A percentile compares a stretch with the other conserved stretches of the same genome.
Evolutionary conservation across 164 flowering plant species (phyloP).

Genomic region (Macadamia tetraphylla): DNA sequence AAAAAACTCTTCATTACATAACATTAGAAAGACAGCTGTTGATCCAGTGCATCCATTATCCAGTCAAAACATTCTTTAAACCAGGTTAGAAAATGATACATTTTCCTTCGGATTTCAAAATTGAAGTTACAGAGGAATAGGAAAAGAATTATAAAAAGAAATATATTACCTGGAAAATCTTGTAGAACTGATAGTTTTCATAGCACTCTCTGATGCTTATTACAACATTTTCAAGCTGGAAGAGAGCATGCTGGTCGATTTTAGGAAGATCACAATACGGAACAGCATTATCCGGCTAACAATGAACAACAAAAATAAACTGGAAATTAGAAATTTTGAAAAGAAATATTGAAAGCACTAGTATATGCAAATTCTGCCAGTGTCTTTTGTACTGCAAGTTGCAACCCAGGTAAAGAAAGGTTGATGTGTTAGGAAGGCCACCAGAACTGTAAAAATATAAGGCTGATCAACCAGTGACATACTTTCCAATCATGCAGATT

Average conservation of each 20-base stretch:
- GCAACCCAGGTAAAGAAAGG: no score
- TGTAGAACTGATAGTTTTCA: constrained; percentile 85
- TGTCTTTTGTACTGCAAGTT: no score
- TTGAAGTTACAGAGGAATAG: not conserved
- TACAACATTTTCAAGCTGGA: constrained; percentile 83
- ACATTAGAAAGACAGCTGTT: no score
- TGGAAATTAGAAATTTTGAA: not conserved
- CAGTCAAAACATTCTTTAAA: not conserved
- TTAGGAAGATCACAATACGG: constrained; percentile 60
- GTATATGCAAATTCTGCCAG: no score
- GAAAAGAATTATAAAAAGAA: not conserved
- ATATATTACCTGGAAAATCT: constrained; percentile 75
- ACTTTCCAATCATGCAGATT: constrained; percentile 98
- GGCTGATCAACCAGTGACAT: constrained; percentile 20
- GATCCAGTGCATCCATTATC: not conserved
- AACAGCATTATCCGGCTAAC: constrained; percentile 62
- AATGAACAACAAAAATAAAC: constrained; percentile 4
- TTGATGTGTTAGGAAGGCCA: no score
- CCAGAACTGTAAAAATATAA: not conserved
- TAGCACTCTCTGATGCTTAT: constrained; percentile 66
- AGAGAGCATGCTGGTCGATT: constrained; percentile 82
- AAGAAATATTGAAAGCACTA: not conserved
- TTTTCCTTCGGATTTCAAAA: not conserved
- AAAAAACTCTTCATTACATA: not conserved
- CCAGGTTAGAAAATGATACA: no score